Base-by-base conservation (phyloP, 1,284 basidiomycete species). In the Xerocomus nothofagi region DNA sequence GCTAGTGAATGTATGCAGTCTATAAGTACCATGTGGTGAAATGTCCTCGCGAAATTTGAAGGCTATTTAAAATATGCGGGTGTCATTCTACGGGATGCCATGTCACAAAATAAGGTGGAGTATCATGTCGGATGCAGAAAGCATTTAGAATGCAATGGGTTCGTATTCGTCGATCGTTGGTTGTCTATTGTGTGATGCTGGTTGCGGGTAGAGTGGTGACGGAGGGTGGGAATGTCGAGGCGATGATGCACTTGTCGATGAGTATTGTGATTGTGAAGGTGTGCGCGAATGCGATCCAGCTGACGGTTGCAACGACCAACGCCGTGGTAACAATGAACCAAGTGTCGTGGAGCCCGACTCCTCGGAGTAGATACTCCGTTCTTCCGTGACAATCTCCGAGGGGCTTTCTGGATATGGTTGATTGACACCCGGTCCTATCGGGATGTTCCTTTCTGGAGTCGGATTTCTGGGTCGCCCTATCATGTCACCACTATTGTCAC, bases 391-490 rank as follows among this genome's bases (percentile, higher is more conserved):
- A 27, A 41, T 39, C 4, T 61, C 63, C n/a, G 68, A 69, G 17
- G 65, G 61, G 24, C 61, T 66, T 4, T 63, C 66, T 12, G 73
- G 72, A 55, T 74, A 80, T 6, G 78, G 71, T 26, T 72, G 67
- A 21, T 74, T 69, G 49, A 75, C 52, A 26, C 67, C 51, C 1
- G 72, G 69, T 55, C 78, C 77, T 9, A 75, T 59, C 2, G 72
- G 71, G 14, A 73, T 55, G 39, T 72, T 76, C 30, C 72, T 70
- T 37, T 79, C 71, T 12, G 81, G 80, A 1, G 80, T 81, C 1
- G 82, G 81, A 54, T 83, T 83, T 33, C 67, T 59, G 2, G 81
- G 78, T 32, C 80, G 73, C 55, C 44, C 51, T 27, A 38, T 31
- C 54, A 30, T 51, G 49, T 47, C 54, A 49, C 47, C 59, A 59